Base-by-base conservation (phyloP, 768 basidiomycete genomes). In the Agaricus bisporus region DNA sequence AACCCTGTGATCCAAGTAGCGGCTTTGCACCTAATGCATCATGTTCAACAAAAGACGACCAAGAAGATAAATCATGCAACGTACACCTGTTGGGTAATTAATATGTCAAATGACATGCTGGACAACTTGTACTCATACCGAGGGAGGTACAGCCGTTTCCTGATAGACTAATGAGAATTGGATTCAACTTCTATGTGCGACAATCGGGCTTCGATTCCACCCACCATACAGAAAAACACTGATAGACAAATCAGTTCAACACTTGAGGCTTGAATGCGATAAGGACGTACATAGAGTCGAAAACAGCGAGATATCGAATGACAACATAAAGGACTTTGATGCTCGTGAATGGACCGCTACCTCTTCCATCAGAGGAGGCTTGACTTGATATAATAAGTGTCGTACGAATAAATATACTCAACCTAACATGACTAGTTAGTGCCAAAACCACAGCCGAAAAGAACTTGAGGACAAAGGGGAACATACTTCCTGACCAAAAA, bases 1-100 rank as follows among this genome's bases (percentile, higher is more conserved):
- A 52, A 39, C 17, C 51, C 51, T 18, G 51, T 52, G 7, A 52
- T 39, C 44, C 51, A 52, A 29, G 44, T 52, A n/a, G n/a, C 25
- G 25, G 51, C 26, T n/a, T 52, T 36, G 35, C 51, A 52, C 12
- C 51, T 52, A 28, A 26, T 4, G 29, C 11, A 15, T 22, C 22
- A 22, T 22, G 1, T 36, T 45, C 5, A 9, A 26, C 26, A 2
- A 28, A 18, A 45, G 29, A 8, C 9, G 14, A 10, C 14, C 12
- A 10, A 20, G 11, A n/a, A 28, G 4, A 8, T 17, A 5, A 18
- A 4, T 8, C 14, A 1, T 32, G 7, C n/a, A 15, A n/a, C 51
- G 22, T 52, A 52, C 51, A 39, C 14, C 51, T 52, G 38, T 18
- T 22, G 22, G n/a, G 1, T 7, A 14, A 45, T 15, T 5, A 41